These are phyloP conservation scores for Sporothrix pseudoabietina DNA, from an alignment of 2,329 filamentous ascomycete species.

Conservation along the genomic window DNA sequence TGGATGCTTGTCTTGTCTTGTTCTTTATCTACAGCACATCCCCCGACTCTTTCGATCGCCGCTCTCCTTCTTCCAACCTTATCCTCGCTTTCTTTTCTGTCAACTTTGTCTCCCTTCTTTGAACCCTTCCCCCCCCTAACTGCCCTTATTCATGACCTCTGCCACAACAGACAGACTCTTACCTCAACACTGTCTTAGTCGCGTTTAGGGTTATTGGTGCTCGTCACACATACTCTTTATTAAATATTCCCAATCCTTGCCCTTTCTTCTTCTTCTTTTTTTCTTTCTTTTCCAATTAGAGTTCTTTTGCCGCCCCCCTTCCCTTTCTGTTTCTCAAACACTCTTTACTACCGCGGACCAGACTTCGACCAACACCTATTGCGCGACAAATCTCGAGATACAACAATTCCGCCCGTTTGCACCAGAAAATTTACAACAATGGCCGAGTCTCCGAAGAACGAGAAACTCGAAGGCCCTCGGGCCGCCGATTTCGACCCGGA, in stretches of 20 bases:
- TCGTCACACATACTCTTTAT: not conserved
- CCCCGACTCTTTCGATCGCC: not conserved
- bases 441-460: slow-evolving; percentile 29
- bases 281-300: not conserved
- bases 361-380: not conserved
- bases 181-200: not conserved
- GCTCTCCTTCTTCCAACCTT: not conserved
- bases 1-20: slow-evolving; percentile 10
- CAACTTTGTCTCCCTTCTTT: not conserved
- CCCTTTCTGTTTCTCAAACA: not conserved
- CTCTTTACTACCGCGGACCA: not conserved
- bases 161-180: not conserved
- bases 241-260: not conserved
- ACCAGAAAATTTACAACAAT: slow-evolving; percentile 27
- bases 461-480: slow-evolving; percentile 8
- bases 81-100: not conserved
- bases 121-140: not conserved
- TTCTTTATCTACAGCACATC: not conserved
- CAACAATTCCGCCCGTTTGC: not conserved
- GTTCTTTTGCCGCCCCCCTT: not conserved
- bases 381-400: not conserved
- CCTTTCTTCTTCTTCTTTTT: not conserved
- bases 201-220: not conserved
- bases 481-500: slow-evolving; percentile 28
- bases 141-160: not conserved